A percentile compares a stretch with the other conserved stretches of the same genome.
Evolutionary conservation across 2,329 filamentous ascomycete genomes (phyloP).

Genomic region (Coniochaeta sp.): DNA sequence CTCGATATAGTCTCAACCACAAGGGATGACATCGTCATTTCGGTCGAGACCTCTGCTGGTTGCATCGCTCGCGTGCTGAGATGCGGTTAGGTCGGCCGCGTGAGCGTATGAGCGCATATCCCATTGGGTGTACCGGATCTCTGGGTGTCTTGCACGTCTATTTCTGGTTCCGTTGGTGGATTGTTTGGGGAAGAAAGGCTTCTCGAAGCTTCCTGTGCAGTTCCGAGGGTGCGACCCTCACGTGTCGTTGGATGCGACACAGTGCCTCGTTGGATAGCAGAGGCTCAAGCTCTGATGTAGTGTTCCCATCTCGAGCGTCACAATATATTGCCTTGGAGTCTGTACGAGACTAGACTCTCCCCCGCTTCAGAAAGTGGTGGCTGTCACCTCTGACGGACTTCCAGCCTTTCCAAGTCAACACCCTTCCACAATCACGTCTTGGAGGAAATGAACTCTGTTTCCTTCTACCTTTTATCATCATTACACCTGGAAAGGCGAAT

Average conservation of each 20-base stretch:
- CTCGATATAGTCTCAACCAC: not conserved
- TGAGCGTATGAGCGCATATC: not conserved
- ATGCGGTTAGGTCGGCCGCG: not conserved
- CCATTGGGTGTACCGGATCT: not conserved
- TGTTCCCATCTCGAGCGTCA: not conserved
- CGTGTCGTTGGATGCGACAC: not conserved
- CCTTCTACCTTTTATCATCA: too few species aligned
- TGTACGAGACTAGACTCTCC: not conserved
- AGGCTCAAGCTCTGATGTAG: not conserved
- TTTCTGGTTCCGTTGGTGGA: not conserved
- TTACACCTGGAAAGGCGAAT: too few species aligned
- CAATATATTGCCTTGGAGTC: not conserved
- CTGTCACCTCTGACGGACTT: not conserved
- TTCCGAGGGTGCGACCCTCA: not conserved
- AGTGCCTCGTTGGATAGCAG: not conserved
- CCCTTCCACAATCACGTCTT: too few species aligned
- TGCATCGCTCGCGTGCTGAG: not conserved
- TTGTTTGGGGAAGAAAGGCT: not conserved
- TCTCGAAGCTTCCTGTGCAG: not conserved
- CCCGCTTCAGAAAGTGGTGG: not conserved
- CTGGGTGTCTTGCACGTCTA: slow-evolving; percentile 1
- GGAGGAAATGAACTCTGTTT: not conserved
- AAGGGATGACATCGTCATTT: not conserved
- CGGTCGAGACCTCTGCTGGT: not conserved
- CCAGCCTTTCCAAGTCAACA: not conserved